These are phyloP conservation scores for Chaetomium cochliodes DNA, from an alignment of 495 filamentous ascomycete species.

Conservation along the genomic window DNA sequence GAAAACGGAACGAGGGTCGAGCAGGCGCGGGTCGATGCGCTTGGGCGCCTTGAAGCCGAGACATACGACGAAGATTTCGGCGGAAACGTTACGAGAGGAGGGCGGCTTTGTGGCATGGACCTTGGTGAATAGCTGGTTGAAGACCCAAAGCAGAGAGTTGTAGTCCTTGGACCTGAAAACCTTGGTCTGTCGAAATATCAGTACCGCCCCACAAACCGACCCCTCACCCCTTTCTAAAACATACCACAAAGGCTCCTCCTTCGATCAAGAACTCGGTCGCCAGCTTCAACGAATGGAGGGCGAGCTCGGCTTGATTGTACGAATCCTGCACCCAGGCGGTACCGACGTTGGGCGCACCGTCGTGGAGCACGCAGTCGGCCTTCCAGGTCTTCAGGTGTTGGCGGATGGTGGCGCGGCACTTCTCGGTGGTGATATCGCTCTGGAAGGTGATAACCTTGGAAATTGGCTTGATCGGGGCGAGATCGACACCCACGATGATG, in stretches of 20 bases:
- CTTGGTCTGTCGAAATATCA: conserved; percentile 59
- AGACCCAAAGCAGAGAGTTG: conserved; percentile 94
- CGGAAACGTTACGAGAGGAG: conserved; percentile 90
- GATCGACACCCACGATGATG: conserved; percentile 92
- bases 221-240: not conserved
- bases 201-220: not conserved
- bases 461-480: conserved; percentile 94
- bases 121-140: conserved; percentile 91
- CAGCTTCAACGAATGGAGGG: conserved; percentile 83
- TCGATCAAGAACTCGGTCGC: conserved; percentile 90
- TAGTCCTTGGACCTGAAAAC: conserved; percentile 98
- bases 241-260: conserved; percentile 80
- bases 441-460: conserved; percentile 92
- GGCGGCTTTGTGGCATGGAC: conserved; percentile 98
- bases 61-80: conserved; percentile 98
- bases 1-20: conserved; percentile 89
- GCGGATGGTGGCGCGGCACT: conserved; percentile 88
- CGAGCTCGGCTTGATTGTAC: conserved; percentile 95
- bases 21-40: conserved; percentile 84
- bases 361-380: conserved; percentile 94
- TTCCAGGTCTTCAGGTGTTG: conserved; percentile 95
- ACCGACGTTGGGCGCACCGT: conserved; percentile 97
- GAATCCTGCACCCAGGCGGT: conserved; percentile 98
- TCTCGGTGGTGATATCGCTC: conserved; percentile 96
- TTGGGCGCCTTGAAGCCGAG: conserved; percentile 87